Evolutionary conservation across 2,329 filamentous ascomycete genomes (phyloP), one percentile per base, ranked within the genome.

Genomic region (Fusarium robinianum): DNA sequence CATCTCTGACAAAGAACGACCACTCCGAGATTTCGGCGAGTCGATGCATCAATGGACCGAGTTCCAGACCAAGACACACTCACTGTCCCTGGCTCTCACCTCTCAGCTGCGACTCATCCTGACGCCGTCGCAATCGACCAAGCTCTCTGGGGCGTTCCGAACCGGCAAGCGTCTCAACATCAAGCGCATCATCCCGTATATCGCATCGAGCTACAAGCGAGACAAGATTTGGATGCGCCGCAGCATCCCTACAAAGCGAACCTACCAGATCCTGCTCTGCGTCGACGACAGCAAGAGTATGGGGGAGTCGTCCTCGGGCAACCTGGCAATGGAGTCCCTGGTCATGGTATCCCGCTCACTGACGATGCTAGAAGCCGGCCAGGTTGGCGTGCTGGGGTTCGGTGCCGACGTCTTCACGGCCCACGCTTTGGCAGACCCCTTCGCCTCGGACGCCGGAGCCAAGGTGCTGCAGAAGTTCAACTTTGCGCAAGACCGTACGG

Each of bases 141-240:
- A 97, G 64, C 87, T 99, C 51, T 91, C 92, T 2, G 94, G 94
- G 29, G 90, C 95, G 57, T 97, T 95, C 79, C 88, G 94, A 57
- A 99, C 94, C 0, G 94, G 94, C 52, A 99, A 99, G 69, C 87
- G 94, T 1, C 88, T 99, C 60, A 99, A 97, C 71, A 96, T 99
- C 75, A 97, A 97, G 72, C 90, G 92, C 58, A 99, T 99, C 71
- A 99, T 99, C 62, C 94, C 95, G 0, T 99, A 99, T 72, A 97
- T 99, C 59, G 94, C 95, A 2, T 97, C 91, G 1, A 86, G 88
- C 65, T 99, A 96, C 79, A 97, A 96, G 77, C 88, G 94, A 49
- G 94, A 99, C 80, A 99, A 99, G 77, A 99, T 99, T 71, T 99
- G 94, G 94, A 95, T 99, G 86, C 87, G 95, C 10, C 84, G 95